Evolutionary conservation across 2,329 filamentous ascomycete species (phyloP).

Genomic region (Aulographum hederae): DNA sequence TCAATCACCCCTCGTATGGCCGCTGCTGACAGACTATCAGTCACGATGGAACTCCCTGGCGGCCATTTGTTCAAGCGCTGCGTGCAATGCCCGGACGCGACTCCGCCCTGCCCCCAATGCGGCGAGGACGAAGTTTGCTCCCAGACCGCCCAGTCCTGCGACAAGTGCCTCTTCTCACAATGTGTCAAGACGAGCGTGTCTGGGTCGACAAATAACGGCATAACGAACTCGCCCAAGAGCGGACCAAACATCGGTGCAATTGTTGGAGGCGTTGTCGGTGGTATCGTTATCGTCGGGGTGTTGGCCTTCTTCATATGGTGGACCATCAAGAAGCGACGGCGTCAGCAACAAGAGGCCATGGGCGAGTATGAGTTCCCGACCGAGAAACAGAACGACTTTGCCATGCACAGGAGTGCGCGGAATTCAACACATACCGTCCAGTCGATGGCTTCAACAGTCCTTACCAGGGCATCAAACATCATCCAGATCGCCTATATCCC

Average conservation of each 20-base stretch:
- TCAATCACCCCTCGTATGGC: too few relatives aligned
- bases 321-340: conserved; percentile 68
- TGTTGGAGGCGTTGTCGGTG: conserved; percentile 78
- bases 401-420: conserved; percentile 39
- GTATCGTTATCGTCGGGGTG: conserved; percentile 55
- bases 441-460: conserved; percentile 86
- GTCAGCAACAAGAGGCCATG: conserved; percentile 34
- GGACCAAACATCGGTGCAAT: conserved; percentile 66
- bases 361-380: conserved; percentile 36
- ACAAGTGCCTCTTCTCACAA: conserved; percentile 36
- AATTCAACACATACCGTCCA: conserved; percentile 71
- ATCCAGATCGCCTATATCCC: conserved; percentile 99
- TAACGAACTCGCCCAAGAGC: conserved; percentile 12
- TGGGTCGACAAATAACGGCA: conserved; percentile 13
- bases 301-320: conserved; percentile 70
- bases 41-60: too few relatives aligned
- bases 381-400: conserved; percentile 38
- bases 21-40: too few relatives aligned
- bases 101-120: conserved; percentile 44
- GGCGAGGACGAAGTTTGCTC: conserved; percentile 36
- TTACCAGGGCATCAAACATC: conserved; percentile 93
- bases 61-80: conserved; percentile 46
- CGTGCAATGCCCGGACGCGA: conserved; percentile 32
- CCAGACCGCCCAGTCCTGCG: conserved; percentile 39
- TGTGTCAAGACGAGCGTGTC: conserved; percentile 30